Evolutionary conservation across 2,329 filamentous ascomycete species (phyloP).

Genomic region (Didymella pomorum): DNA sequence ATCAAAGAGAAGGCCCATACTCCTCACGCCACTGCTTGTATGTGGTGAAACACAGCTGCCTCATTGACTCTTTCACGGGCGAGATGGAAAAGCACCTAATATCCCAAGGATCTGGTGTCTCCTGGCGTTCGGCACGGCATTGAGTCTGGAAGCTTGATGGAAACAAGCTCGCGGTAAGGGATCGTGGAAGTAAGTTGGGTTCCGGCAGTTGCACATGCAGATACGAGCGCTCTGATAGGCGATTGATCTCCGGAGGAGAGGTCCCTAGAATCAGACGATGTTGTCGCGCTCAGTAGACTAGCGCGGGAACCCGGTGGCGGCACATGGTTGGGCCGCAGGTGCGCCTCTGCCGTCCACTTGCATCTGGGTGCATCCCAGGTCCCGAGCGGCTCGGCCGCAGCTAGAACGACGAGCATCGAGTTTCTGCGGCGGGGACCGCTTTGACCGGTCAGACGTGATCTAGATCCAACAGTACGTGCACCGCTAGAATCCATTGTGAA

Average conservation of each 20-base stretch:
- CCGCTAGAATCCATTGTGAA: neutral
- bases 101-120: neutral
- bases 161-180: constrained; percentile 2
- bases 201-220: neutral
- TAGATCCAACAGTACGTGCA: neutral
- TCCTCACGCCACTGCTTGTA: neutral
- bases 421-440: neutral
- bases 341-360: neutral
- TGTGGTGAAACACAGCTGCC: neutral
- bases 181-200: neutral
- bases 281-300: neutral
- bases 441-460: constrained; percentile 3
- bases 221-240: neutral
- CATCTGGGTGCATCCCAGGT: neutral
- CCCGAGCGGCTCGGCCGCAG: neutral
- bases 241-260: neutral
- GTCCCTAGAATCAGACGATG: neutral
- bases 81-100: too few relatives aligned
- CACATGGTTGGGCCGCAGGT: constrained; percentile 1
- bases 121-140: neutral
- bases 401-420: neutral
- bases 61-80: neutral
- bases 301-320: neutral
- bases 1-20: neutral
- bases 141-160: neutral